Base-by-base conservation (phyloP, 2,329 filamentous ascomycete genomes). In the Fusarium pininemorale region DNA sequence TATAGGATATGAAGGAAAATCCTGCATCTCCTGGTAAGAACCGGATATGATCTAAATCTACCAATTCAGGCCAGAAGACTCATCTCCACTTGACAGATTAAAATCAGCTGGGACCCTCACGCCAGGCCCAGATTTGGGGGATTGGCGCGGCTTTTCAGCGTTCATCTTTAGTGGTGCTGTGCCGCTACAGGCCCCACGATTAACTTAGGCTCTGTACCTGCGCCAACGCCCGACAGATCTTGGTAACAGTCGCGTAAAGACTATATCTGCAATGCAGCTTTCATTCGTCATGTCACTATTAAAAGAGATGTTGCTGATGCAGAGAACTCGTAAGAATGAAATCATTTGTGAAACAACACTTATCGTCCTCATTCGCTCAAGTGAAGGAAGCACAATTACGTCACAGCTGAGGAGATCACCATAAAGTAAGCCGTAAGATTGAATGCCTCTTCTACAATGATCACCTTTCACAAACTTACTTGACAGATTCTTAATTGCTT, bases 251-350 rank as follows among this genome's bases (percentile, higher is more conserved):
- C 2, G 10, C 14, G 35, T 4, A 7, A 18, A 39, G 4, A 7
- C 5, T 26, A 26, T 26, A 26, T 26, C 24, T 26, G 24, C 24
- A 26, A 26, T 26, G 24, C 24, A 26, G 14, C 1, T 5, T 37
- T 8, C 13, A 15, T 12, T 53, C 12, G 12, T 20, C 18, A 8
- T 53, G 4, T 4, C 12, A 14, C 1, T 51, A 20, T 14, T 1
- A 20, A 18, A 24, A 24, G 7, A 14, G n/a, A 24, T 6, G 7
- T 5, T 10, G 7, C 2, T 5, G 8, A 7, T 12, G 1, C 4
- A 1, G 7, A 8, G 2, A 7, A 7, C 3, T n/a, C 3, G 2
- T 5, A 18, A 20, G 14, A 15, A 30, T 44, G 22, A 32, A 44
- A 18, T 20, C 6, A 32, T 32, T 24, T 14, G 53, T 32, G 53